Percentiles rank a stretch among this genome's conserved stretches.
Evolutionary conservation across 768 basidiomycete species (phyloP).

Genomic region (Auriculariales sp.): DNA sequence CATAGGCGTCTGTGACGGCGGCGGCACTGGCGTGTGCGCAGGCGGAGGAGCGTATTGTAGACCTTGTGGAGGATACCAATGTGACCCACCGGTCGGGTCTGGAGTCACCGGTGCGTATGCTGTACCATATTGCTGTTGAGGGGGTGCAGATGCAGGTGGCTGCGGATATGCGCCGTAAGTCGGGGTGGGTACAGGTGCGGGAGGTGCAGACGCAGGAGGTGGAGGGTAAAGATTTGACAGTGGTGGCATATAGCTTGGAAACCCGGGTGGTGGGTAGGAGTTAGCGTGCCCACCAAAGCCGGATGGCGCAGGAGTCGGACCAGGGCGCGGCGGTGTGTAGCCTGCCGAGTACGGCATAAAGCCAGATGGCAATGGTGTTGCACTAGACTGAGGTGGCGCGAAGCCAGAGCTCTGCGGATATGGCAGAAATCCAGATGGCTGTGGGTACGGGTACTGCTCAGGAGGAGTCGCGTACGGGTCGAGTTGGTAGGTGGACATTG

Average conservation of each 20-base stretch:
- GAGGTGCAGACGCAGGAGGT: constrained; percentile 1
- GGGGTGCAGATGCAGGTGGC: constrained; percentile 3
- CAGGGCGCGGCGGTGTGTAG: constrained; percentile 3
- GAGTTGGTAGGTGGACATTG: constrained; percentile 7
- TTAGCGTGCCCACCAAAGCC: not conserved
- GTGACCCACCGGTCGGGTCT: not conserved
- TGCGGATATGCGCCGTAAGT: not conserved
- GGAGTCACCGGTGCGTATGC: constrained; percentile 1
- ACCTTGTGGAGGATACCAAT: constrained; percentile 1
- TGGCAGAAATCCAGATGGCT: constrained; percentile 1
- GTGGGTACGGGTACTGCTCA: constrained; percentile 3
- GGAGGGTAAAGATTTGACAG: constrained; percentile 1
- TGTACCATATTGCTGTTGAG: not conserved
- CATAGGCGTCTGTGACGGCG: not conserved
- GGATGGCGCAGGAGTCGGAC: constrained; percentile 3
- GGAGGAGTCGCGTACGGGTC: not conserved
- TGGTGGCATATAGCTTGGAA: constrained; percentile 1
- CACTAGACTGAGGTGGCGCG: not conserved
- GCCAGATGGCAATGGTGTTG: not conserved
- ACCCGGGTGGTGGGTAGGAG: not conserved
- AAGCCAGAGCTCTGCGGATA: not conserved
- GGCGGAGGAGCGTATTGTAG: constrained; percentile 1
- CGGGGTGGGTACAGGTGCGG: not conserved
- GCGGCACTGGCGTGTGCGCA: constrained; percentile 5
- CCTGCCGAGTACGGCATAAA: not conserved